Evolutionary conservation across 2,329 filamentous ascomycete genomes (phyloP), one percentile per base, ranked within the genome.

Genomic region (Beauveria bassiana): DNA sequence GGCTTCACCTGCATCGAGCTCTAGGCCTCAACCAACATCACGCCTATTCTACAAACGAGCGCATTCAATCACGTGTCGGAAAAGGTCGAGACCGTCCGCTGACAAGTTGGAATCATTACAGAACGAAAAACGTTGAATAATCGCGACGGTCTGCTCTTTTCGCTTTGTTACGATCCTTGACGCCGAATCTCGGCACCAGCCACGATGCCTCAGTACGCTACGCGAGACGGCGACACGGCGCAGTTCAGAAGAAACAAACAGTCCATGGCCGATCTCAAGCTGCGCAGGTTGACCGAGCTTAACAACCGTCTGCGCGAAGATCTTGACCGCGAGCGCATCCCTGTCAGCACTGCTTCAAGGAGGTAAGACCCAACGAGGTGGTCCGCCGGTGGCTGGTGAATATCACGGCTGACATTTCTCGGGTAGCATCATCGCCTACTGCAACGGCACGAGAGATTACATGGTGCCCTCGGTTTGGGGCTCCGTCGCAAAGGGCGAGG

Each of bases 391-490:
- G 28, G 26, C 28, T 20, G 53, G 18, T 14, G n/a, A 34, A 3
- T 24, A 14, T 22, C 26, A n/a, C 12, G 10, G 34, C 56, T 63
- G 38, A 63, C 56, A 22, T 28, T 16, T 16, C 22, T 63, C 34
- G 34, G 22, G 66, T 72, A 99, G 95, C 76, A 90, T 98, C 75
- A 98, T 98, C 75, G 90, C 91, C 69, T 98, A 98, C 80, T 98
- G 93, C 78, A 96, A 96, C 77, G 93, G 91, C 77, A 97, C 95
- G 69, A 90, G 93, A 77, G 95, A 99, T 76, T 98, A 96, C 81
- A 98, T 99, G 95, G 93, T 98, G 59, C 93, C 93, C 57, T 96
- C 92, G 59, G 90, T 96, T 75, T 99, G 95, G 95, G 93, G 93
- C 68, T 85, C 88, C 64, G 91, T 98, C 66, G 91, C 96, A 73